Conservation (phyloP, 345 rosid genomes). For the Linum usitatissimum region DNA sequence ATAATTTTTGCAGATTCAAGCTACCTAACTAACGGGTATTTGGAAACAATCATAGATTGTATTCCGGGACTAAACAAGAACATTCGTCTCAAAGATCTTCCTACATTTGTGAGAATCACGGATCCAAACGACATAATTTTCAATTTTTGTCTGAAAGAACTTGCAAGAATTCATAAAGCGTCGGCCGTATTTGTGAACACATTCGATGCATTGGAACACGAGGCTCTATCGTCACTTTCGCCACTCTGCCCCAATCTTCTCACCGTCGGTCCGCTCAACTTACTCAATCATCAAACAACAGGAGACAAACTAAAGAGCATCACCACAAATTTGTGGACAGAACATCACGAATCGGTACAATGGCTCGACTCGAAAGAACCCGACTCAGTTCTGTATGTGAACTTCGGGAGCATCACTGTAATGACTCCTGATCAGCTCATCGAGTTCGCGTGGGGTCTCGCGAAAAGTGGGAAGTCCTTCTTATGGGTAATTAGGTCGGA, state of each 20-base stretch:
- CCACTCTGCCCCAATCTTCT: background rate
- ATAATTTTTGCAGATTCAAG: background rate
- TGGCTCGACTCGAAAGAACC: background rate
- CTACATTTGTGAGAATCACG: background rate
- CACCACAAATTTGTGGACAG: background rate
- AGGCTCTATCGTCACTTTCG: background rate
- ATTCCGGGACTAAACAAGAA: background rate
- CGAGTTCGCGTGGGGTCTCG: background rate
- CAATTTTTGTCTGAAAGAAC: background rate
- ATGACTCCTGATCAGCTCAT: background rate
- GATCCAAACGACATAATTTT: background rate
- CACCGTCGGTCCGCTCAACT: background rate
- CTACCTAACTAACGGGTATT: background rate
- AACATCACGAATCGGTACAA: background rate
- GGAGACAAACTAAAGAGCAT: background rate
- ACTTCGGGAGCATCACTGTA: background rate
- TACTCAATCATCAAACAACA: background rate
- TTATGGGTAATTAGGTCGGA: background rate
- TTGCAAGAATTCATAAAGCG: background rate
- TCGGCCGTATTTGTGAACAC: background rate
- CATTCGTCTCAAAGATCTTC: background rate
- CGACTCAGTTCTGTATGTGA: background rate
- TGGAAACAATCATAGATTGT: background rate
- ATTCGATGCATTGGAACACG: background rate
- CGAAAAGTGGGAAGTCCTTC: background rate